Conservation (phyloP, 768 basidiomycete species). For the Mycena maculata region DNA sequence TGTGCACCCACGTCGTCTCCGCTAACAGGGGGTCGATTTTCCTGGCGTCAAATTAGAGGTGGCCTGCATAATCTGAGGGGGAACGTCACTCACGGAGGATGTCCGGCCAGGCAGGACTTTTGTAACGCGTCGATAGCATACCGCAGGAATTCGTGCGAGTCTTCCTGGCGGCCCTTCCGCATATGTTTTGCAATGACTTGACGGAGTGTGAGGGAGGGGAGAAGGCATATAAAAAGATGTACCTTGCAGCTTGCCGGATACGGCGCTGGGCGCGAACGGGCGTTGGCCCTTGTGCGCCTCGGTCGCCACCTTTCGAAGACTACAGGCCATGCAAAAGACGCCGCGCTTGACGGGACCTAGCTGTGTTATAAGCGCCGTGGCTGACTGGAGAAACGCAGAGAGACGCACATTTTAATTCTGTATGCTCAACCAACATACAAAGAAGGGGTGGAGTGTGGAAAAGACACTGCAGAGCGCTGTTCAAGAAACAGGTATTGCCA, state of each 20-base stretch:
- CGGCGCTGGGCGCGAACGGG: conserved; percentile 70
- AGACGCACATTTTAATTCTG: conserved; percentile 70
- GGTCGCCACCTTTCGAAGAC: conserved; percentile 65
- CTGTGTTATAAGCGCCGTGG: conserved; percentile 16
- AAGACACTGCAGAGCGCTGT: conserved; percentile 93
- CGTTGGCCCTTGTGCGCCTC: conserved; percentile 60
- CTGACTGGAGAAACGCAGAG: conserved; percentile 12
- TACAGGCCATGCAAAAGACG: conserved; percentile 84
- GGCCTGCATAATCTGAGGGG: background rate
- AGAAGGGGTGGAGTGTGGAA: conserved; percentile 92
- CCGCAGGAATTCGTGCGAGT: conserved; percentile 97
- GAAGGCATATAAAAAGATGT: conserved; percentile 39
- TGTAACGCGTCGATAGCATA: conserved; percentile 94
- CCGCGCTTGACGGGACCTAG: conserved; percentile 57
- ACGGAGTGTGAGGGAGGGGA: conserved; percentile 16
- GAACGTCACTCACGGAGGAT: conserved; percentile 67
- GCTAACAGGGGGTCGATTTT: conserved; percentile 78
- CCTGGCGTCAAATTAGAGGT: conserved; percentile 48
- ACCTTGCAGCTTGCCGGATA: conserved; percentile 81
- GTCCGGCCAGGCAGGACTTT: conserved; percentile 80
- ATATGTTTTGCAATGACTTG: conserved; percentile 92
- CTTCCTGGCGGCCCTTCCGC: conserved; percentile 93
- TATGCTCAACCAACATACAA: conserved; percentile 65
- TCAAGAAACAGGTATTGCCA: conserved; percentile 96
- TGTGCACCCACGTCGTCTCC: conserved; percentile 94